Conservation (phyloP, 345 rosid species). For the Ceriops tagal region DNA sequence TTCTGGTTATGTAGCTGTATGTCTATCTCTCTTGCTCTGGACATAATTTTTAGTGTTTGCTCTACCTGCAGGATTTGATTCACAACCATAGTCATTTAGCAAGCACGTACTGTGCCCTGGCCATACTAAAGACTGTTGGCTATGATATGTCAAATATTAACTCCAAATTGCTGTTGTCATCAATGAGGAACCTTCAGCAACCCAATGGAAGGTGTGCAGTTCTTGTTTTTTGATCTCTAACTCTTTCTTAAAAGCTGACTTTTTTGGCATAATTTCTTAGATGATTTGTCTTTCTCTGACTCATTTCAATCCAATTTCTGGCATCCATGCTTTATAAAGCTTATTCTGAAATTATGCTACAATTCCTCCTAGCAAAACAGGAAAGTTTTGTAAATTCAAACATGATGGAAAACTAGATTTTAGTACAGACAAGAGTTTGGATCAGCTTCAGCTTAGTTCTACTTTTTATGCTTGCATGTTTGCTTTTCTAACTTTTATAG, state of each 20-base stretch:
- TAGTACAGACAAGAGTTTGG: neutral
- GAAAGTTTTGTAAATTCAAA: too few relatives aligned
- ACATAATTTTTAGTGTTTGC: constrained; percentile 11
- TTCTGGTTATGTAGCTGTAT: neutral
- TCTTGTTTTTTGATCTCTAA: constrained; percentile 5
- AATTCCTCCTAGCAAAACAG: too few relatives aligned
- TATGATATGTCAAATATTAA: constrained; percentile 51
- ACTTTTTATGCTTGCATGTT: too few relatives aligned
- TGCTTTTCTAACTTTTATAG: too few relatives aligned
- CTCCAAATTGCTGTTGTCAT: constrained; percentile 41
- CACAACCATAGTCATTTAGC: constrained; percentile 72
- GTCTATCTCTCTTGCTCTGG: neutral
- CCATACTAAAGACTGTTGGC: constrained; percentile 63
- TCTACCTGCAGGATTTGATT: constrained; percentile 41
- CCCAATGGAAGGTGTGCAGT: constrained; percentile 71
- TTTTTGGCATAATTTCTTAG: neutral
- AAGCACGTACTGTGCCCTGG: constrained; percentile 80
- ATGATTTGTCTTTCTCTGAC: neutral
- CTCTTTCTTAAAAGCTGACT: neutral
- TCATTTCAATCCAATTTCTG: neutral
- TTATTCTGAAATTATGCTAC: too few relatives aligned
- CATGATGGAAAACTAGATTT: too few relatives aligned
- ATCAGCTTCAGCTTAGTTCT: neutral
- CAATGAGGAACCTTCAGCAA: constrained; percentile 83
- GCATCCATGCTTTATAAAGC: too few relatives aligned